Evolutionary conservation across 495 filamentous ascomycete species (phyloP).

Genomic region (Neurospora terricola): DNA sequence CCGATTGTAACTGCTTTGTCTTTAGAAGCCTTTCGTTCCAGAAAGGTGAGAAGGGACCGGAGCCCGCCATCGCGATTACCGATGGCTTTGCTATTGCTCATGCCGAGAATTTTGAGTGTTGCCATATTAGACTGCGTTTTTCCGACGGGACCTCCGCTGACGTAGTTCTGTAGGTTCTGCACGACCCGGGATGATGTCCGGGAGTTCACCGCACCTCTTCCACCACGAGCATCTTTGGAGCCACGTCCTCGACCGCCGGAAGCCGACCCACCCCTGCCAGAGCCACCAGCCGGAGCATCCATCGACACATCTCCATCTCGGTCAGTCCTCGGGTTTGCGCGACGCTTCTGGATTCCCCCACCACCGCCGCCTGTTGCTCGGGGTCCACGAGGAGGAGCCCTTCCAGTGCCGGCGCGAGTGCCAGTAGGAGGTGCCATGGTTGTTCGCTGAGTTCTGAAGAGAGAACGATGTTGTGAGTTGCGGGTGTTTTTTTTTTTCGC

Average conservation of each 20-base stretch:
- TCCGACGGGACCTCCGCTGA: neutral
- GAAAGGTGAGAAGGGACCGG: conserved; percentile 59
- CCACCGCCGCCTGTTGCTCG: conserved; percentile 6
- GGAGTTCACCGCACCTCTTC: conserved; percentile 2
- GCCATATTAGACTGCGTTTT: conserved; percentile 20
- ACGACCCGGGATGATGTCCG: conserved; percentile 11
- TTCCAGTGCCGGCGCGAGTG: conserved; percentile 14
- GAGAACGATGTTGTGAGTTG: neutral
- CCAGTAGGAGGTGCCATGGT: conserved; percentile 35
- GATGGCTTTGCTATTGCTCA: conserved; percentile 66
- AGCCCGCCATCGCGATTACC: conserved; percentile 61
- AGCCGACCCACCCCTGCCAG: conserved; percentile 14
- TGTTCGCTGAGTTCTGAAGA: neutral
- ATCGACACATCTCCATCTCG: conserved; percentile 78
- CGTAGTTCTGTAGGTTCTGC: conserved; percentile 12
- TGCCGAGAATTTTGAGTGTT: conserved; percentile 53
- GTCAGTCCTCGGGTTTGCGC: conserved; percentile 43
- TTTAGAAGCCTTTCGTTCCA: conserved; percentile 67
- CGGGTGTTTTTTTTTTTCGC: neutral
- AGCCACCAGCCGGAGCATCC: conserved; percentile 40
- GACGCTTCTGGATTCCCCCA: conserved; percentile 67
- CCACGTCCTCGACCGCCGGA: conserved; percentile 20
- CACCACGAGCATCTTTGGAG: conserved; percentile 1
- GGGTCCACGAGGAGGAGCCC: neutral
- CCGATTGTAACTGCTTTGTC: conserved; percentile 56